Evolutionary conservation across 306 rosid genomes (phyloP), one percentile per base, ranked within the genome.

Genomic region (Pachyrhizus erosus): DNA sequence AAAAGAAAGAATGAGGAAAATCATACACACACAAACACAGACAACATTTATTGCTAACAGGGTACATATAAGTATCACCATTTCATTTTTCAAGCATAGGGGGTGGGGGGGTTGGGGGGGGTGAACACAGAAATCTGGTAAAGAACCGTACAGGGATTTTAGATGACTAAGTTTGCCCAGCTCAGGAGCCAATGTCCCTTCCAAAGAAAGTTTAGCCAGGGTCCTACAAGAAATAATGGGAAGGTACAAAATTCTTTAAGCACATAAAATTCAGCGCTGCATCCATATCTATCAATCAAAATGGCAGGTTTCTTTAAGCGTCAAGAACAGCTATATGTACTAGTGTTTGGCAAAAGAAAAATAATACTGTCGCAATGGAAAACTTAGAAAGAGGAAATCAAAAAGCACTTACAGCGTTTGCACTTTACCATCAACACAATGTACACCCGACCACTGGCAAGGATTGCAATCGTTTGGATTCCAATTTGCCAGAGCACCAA

Each of bases 171-270:
- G 97, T 84, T 89, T 90, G 82, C 94, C 92, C 75, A 96, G 91
- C 86, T 86, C 92, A 43, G 98, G 98, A 11, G 90, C 84, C 88
- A 96, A 88, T 46, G 92, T 90, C 85, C 99, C 99, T 82, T 83
- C 89, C 91, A 96, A 85, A 73, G 91, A 87, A 82, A 86, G 86
- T 20, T 84, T 85, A 45, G 78, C 86, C 70, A 96, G 86, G 84
- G 90, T 82, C 86, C 99, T 96, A 57, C 86, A 88, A 87, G 18
- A 74, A 76, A 70, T 40, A 82, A 66, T 40, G 66, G 54, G 55
- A 75, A 78, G 43, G 40, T 67, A 79, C 60, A 81, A 76, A 68
- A 42, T 73, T 76, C 52, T 43, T 3, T 64, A 62, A 87, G 81
- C 78, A 70, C n/a, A 66, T 37, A 49, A 39, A 10, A 29, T 20